phyloP scores from a whole-genome alignment of 2,329 filamentous ascomycete species.

The Trichophyton equinum region DNA sequence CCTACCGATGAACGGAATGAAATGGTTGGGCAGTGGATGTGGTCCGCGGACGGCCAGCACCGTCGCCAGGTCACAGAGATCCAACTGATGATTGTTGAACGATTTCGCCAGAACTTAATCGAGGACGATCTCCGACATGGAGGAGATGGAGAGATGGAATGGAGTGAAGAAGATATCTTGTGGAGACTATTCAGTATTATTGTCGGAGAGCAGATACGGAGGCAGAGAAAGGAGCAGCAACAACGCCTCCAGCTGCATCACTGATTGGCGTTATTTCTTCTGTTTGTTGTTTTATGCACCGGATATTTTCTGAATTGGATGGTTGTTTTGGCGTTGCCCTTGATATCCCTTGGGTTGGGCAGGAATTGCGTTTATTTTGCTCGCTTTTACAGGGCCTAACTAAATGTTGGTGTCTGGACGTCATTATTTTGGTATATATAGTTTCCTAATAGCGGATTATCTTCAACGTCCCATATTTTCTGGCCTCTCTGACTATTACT shows the following conservation, averaged over 20 bases:
- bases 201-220: slow-evolving; percentile 35
- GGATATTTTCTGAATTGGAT: background rate
- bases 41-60: slow-evolving; percentile 30
- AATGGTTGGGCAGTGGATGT: slow-evolving; percentile 33
- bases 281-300: background rate
- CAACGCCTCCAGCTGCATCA: background rate
- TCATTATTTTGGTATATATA: background rate
- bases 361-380: background rate
- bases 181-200: slow-evolving; percentile 35
- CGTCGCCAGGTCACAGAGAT: slow-evolving; percentile 31
- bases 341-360: background rate
- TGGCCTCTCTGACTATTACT: background rate
- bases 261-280: background rate
- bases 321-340: background rate
- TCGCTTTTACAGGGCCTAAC: background rate
- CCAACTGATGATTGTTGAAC: slow-evolving; percentile 32
- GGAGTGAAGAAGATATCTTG: slow-evolving; percentile 34
- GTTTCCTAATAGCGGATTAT: background rate
- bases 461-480: background rate
- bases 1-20: slow-evolving; percentile 24
- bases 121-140: slow-evolving; percentile 25
- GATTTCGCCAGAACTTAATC: slow-evolving; percentile 28
- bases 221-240: slow-evolving; percentile 23
- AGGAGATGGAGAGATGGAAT: slow-evolving; percentile 28
- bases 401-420: background rate